These are phyloP conservation scores for Ogataea populi-albae DNA, from an alignment of 805 yeast genomes.

Conservation along the genomic window DNA sequence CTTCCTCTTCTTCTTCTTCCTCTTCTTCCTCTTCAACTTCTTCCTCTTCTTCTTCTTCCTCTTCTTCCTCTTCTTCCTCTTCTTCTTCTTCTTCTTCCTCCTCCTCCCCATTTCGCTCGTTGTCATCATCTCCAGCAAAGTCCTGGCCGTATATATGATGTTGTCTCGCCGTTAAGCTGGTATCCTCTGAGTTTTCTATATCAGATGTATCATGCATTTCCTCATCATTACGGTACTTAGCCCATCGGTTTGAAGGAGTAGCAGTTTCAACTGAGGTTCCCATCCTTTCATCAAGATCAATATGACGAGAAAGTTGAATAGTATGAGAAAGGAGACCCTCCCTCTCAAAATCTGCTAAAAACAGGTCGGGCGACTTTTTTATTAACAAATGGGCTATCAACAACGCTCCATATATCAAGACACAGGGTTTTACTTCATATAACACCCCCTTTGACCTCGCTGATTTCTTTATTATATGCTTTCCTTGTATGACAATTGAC, in stretches of 20 bases:
- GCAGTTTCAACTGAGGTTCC: not conserved
- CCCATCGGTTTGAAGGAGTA: slow-evolving; percentile 1
- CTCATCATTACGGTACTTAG: slow-evolving; percentile 3
- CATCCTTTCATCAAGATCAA: slow-evolving; percentile 16
- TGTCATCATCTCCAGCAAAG: slow-evolving; percentile 1
- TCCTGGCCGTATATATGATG: not conserved
- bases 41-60: slow-evolving; percentile 1
- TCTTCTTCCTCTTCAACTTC: slow-evolving; percentile 8
- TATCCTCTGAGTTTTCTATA: no score
- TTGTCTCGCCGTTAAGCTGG: no score
- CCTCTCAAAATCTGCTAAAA: slow-evolving; percentile 51
- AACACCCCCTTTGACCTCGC: slow-evolving; percentile 11
- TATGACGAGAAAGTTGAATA: slow-evolving; percentile 30
- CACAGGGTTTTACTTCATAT: slow-evolving; percentile 32
- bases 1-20: slow-evolving; percentile 7
- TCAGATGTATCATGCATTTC: slow-evolving; percentile 3
- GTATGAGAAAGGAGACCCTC: slow-evolving; percentile 70
- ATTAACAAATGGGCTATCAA: slow-evolving; percentile 45
- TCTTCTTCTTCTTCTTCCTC: slow-evolving; percentile 7
- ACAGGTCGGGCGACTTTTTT: slow-evolving; percentile 40
- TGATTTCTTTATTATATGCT: slow-evolving; percentile 24
- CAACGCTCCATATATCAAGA: slow-evolving; percentile 51
- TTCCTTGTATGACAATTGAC: slow-evolving; percentile 58
- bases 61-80: slow-evolving; percentile 1
- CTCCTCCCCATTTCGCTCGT: slow-evolving; percentile 4